Evolutionary conservation across 768 basidiomycete species (phyloP).

Genomic region (Mycena crocata): DNA sequence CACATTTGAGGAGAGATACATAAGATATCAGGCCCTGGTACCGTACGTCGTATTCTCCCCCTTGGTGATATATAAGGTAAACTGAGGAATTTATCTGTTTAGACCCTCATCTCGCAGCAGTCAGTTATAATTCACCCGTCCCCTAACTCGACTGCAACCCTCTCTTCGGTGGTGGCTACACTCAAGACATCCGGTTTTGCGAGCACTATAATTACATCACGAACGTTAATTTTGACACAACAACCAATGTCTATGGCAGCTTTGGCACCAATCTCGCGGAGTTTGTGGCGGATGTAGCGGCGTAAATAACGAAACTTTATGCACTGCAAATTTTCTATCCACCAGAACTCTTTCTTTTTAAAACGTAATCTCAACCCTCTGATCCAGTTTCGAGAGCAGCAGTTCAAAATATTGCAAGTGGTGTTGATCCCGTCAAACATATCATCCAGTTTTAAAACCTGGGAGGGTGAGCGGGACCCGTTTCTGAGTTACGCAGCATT

Average conservation of each 20-base stretch:
- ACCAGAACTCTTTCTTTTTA: no score
- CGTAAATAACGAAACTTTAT: background rate
- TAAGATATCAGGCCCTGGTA: slow-evolving; percentile 5
- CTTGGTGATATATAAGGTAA: background rate
- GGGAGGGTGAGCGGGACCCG: no score
- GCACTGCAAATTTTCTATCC: background rate
- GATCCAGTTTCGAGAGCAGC: no score
- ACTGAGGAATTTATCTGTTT: background rate
- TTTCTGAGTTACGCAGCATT: no score
- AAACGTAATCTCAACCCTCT: no score
- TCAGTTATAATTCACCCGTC: slow-evolving; percentile 17
- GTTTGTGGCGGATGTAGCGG: slow-evolving; percentile 12
- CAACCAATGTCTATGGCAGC: slow-evolving; percentile 12
- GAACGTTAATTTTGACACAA: background rate
- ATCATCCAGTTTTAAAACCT: no score
- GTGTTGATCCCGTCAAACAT: no score
- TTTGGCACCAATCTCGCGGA: slow-evolving; percentile 7
- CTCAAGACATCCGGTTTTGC: slow-evolving; percentile 9
- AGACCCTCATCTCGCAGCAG: slow-evolving; percentile 15
- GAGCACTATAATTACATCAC: slow-evolving; percentile 15
- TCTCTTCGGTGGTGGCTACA: slow-evolving; percentile 3
- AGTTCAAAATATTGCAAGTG: no score
- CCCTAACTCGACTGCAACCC: slow-evolving; percentile 4
- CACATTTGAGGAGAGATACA: slow-evolving; percentile 22
- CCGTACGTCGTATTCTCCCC: slow-evolving; percentile 22